Base-by-base conservation (phyloP, 768 basidiomycete genomes). In the Tremella yokohamensis region DNA sequence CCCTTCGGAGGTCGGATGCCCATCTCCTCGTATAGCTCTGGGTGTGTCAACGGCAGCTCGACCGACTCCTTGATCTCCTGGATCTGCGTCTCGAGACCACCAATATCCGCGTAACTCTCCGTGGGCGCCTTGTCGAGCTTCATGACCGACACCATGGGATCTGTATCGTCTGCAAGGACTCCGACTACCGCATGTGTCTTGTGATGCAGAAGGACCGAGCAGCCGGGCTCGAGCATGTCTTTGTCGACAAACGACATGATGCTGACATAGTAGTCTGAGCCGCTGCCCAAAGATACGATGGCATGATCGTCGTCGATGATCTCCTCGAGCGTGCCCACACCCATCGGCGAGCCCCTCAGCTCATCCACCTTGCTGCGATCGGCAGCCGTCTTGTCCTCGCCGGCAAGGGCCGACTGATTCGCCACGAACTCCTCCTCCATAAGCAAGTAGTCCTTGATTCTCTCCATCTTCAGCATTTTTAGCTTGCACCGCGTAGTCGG, bases 1-100 rank as follows among this genome's bases (percentile, higher is more conserved):
- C 96, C 96, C 77, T 98, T 98, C 19, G 96, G 96, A n/a, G 94
- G 96, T 69, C 88, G 88, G 78, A 99, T 98, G 56, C 96, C 96
- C 96, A 99, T 98, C 81, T 98, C 94, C 78, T 98, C 94, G 78
- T 98, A 99, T 39, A 98, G 79, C 74, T 99, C 96, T 2, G 96
- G 96, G 74, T 98, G 96, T 8, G 94, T 98, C 20, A 99, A 81
- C 0, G 96, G 96, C 29, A 98, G 83, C 78, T 98, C 96, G 47
- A 98, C 94, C 13, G 96, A 90, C 87, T 99, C 96, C 89, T 99
- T 99, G 75, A 99, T 99, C 79, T 99, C 96, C 78, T 98, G 93
- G 65, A 99, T 99, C 78, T 99, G 96, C 34, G 82, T 81, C 76
- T 99, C 96, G 13, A 99, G 81, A 48, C 94, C 96, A 81, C 96